A percentile compares a stretch with the other conserved stretches of the same genome.
Conservation (phyloP, 495 filamentous ascomycete species). For the Talaromyces thailandensis region DNA sequence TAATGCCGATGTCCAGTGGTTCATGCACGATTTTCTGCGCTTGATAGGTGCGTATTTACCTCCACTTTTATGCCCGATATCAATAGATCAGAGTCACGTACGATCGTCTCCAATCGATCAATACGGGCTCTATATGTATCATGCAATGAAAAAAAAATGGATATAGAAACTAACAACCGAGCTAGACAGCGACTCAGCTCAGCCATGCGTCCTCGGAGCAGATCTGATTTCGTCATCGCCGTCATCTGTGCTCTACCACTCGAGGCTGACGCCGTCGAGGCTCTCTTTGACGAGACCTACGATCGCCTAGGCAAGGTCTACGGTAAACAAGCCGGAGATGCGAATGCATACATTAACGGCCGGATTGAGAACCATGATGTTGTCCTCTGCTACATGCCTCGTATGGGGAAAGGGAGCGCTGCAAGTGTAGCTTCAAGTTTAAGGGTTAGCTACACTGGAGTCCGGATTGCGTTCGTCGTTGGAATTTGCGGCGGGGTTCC, state of each 20-base stretch:
- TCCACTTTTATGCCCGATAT: neutral
- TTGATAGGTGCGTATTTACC: neutral
- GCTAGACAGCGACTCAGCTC: neutral
- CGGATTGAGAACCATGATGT: slow-evolving; percentile 24
- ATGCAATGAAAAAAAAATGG: neutral
- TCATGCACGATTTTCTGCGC: neutral
- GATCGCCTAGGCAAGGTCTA: slow-evolving; percentile 2
- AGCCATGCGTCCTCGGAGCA: neutral
- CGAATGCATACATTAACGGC: slow-evolving; percentile 26
- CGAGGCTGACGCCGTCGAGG: slow-evolving; percentile 18
- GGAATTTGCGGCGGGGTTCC: slow-evolving; percentile 20
- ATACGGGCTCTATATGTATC: neutral
- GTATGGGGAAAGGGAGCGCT: slow-evolving; percentile 22
- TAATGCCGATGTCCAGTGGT: neutral
- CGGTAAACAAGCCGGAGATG: slow-evolving; percentile 13
- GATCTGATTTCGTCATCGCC: neutral
- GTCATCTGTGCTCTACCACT: slow-evolving; percentile 13
- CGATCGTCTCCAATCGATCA: neutral
- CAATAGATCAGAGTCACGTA: neutral
- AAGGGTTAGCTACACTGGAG: slow-evolving; percentile 7
- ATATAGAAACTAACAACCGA: neutral
- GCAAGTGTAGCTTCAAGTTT: slow-evolving; percentile 11
- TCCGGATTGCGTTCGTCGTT: slow-evolving; percentile 12
- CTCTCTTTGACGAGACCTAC: neutral
- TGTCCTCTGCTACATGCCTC: slow-evolving; percentile 21